Evolutionary conservation across 2,329 filamentous ascomycete species (phyloP).

Genomic region (Esteya vermicola): DNA sequence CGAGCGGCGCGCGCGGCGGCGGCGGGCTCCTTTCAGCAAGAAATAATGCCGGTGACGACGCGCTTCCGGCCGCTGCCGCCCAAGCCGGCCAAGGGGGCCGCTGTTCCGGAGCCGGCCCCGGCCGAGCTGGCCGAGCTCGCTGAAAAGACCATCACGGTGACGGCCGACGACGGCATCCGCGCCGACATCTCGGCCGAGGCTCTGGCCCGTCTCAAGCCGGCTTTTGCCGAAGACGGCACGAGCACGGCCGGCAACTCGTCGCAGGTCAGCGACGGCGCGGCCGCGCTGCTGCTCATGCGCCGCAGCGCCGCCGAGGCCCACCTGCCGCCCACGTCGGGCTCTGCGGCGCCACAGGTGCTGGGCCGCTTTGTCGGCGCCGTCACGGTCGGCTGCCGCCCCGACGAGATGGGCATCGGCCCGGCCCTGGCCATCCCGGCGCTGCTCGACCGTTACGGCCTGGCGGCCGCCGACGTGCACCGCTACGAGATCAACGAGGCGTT

Average conservation of each 20-base stretch:
- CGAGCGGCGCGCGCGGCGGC: slow-evolving; percentile 58
- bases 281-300: slow-evolving; percentile 71
- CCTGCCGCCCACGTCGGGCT: slow-evolving; percentile 49
- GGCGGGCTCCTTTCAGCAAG: slow-evolving; percentile 63
- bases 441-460: slow-evolving; percentile 52
- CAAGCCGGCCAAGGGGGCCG: slow-evolving; percentile 16
- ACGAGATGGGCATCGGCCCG: slow-evolving; percentile 90
- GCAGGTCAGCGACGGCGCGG: slow-evolving; percentile 81
- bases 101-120: slow-evolving; percentile 21
- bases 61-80: slow-evolving; percentile 50
- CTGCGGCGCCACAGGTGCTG: slow-evolving; percentile 52
- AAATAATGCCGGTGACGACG: slow-evolving; percentile 72
- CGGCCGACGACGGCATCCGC: slow-evolving; percentile 72
- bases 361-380: slow-evolving; percentile 70
- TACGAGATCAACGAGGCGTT: slow-evolving; percentile 93
- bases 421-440: slow-evolving; percentile 76
- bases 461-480: slow-evolving; percentile 55
- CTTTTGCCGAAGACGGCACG: slow-evolving; percentile 59
- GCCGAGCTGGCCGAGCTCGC: slow-evolving; percentile 21
- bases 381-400: slow-evolving; percentile 65
- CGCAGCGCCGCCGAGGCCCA: slow-evolving; percentile 64
- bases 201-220: slow-evolving; percentile 69
- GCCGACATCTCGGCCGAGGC: slow-evolving; percentile 52
- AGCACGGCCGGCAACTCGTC: slow-evolving; percentile 73
- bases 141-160: slow-evolving; percentile 50